Evolutionary conservation across 139 green algal species (phyloP), one percentile per base, ranked within the genome.

Genomic region (Chlamydomonas sp.): DNA sequence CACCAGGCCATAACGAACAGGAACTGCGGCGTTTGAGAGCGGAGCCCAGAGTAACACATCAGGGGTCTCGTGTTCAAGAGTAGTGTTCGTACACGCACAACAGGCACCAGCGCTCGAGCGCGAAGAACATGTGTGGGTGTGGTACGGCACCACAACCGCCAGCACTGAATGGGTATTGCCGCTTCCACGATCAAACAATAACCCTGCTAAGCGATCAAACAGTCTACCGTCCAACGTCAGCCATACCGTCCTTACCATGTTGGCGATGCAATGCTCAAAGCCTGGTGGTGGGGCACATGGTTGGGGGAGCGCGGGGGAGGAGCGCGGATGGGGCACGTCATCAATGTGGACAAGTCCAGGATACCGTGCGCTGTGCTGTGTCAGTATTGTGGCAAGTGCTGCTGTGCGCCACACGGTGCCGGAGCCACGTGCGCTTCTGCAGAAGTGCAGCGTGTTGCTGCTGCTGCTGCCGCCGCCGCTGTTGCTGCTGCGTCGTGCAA

Each of bases 221-320:
- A 49, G 31, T 49, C 31, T 49, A 49, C 31, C 31, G 31, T 49
- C 31, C 31, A 49, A 49, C 31, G 67, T 73, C 67, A 15, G 67
- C 67, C 67, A 12, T 73, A 12, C 12, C 15, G 14, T 15, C 49
- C 82, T 74, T 17, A 80, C 84, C 88, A 81, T 72, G 88, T 92
- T 93, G 62, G 88, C 88, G 82, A 90, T 94, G 85, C 81, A 89
- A 72, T 94, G 91, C 91, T 94, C 91, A 64, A 90, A 91, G 68
- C 91, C 81, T 86, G 59, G 14, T 10, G 63, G 31, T 4, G 78
- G 20, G 4, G 18, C 5, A 63, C 15, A 4, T 14, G 76, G 76
- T 7, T 18, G 59, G 76, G 57, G 58, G 18, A 8, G 12, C 6
- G 17, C 5, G 17, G 4, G 71, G 20, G 71, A 18, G 71, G 20